Percentiles rank a stretch among this genome's conserved stretches.
Conservation (phyloP, 768 basidiomycete genomes). For the Lactarius hatsudake region DNA sequence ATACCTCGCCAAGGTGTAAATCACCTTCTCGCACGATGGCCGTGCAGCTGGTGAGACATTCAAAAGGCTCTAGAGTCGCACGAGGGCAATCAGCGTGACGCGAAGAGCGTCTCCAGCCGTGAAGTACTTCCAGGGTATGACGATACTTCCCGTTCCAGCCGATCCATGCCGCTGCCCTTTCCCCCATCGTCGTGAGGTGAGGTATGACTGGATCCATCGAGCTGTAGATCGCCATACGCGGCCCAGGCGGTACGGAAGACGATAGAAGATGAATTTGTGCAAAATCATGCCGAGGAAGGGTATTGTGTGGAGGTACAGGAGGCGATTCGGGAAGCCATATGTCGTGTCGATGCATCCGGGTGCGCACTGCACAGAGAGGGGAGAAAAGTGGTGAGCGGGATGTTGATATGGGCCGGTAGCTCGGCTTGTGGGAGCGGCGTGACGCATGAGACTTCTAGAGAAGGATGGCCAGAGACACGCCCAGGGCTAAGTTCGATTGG, state of each 20-base stretch:
- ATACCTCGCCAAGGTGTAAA: constrained; percentile 67
- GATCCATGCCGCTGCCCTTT: constrained; percentile 47
- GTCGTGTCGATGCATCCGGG: no score
- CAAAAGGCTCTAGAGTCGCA: constrained; percentile 73
- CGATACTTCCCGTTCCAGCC: constrained; percentile 73
- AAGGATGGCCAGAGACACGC: no score
- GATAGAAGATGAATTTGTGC: constrained; percentile 90
- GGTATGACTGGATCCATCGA: neutral
- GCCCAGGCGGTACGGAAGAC: constrained; percentile 80
- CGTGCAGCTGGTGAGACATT: constrained; percentile 36
- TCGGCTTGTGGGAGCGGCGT: no score
- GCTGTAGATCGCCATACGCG: constrained; percentile 48
- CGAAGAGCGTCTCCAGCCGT: constrained; percentile 53
- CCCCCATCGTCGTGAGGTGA: constrained; percentile 37
- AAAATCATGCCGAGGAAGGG: constrained; percentile 90
- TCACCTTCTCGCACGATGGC: constrained; percentile 64
- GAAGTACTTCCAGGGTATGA: constrained; percentile 68
- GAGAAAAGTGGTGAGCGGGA: no score
- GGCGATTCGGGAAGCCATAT: no score
- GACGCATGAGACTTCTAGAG: no score
- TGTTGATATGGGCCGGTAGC: no score
- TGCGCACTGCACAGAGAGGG: no score
- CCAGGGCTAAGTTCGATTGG: no score
- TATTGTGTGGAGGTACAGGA: constrained; percentile 55
- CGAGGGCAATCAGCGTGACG: constrained; percentile 67